A percentile compares a stretch with the other conserved stretches of the same genome.
Conservation (phyloP, 495 filamentous ascomycete species). For the Trichoderma erinaceum region DNA sequence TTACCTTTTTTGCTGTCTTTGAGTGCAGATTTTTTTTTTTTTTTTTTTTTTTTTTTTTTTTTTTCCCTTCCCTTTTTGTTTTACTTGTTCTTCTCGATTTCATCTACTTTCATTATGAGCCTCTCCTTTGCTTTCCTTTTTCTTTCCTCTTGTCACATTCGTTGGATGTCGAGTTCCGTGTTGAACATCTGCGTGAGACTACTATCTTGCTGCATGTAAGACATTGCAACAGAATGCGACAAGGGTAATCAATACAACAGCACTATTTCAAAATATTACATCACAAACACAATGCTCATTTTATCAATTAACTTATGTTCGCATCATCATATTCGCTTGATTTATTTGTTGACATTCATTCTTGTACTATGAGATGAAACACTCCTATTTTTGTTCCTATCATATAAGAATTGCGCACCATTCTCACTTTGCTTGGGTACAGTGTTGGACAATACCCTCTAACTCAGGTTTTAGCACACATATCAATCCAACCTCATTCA, state of each 20-base stretch:
- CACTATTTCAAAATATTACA: too few species aligned
- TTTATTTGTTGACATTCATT: background rate
- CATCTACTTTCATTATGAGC: too few species aligned
- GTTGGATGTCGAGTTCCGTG: background rate
- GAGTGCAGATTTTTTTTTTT: background rate
- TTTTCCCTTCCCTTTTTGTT: background rate
- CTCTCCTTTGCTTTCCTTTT: background rate
- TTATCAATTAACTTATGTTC: background rate
- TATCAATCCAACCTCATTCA: background rate
- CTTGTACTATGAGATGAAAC: background rate
- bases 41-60: background rate
- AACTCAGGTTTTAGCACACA: too few species aligned
- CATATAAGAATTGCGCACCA: background rate
- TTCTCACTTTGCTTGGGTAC: background rate
- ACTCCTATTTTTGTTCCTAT: background rate
- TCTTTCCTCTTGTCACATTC: background rate
- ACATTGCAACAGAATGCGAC: too few species aligned
- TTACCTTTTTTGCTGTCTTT: background rate
- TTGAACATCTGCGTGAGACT: too few species aligned
- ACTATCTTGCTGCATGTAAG: too few species aligned
- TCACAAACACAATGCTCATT: background rate
- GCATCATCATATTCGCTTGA: background rate
- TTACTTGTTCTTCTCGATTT: background rate
- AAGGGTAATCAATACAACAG: too few species aligned
- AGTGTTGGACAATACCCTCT: constrained; percentile 14